Evolutionary conservation across 1,284 basidiomycete species (phyloP), one percentile per base, ranked within the genome.

Genomic region (Tylopilus sp.): DNA sequence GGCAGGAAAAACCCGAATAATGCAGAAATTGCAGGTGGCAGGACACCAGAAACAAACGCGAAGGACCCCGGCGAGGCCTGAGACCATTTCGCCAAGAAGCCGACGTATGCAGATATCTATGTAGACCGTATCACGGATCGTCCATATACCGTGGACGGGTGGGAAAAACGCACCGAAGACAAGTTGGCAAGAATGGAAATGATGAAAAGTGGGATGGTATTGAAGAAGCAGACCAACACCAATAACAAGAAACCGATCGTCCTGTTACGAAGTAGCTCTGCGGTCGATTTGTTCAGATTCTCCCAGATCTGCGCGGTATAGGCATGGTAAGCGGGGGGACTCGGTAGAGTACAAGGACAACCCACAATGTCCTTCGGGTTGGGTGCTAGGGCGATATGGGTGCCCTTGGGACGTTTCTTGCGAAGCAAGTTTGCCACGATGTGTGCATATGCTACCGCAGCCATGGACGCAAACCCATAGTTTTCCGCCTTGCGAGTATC

Each of bases 401-500:
- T 83, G 9, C 89, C 88, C 62, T 87, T 88, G 6, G 88, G 83
- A 58, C 80, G 81, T 67, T 92, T 93, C 54, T 73, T 73, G 40
- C 73, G 70, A 37, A 94, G 75, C 57, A 85, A 74, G 59, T 84
- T 83, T 3, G 88, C 90, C 14, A 93, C 91, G 43, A 89, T 80
- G 62, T 94, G 92, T 0, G 94, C 93, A 63, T 94, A 95, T 0
- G 92, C 87, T 11, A 97, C 90, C 0, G 93, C 88, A 47, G 91
- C 93, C 85, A 97, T 90, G 22, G 92, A 94, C 4, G 94, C 92
- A 68, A 96, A 96, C 15, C 92, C 94, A 70, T 94, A 96, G 67
- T 84, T 91, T 72, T 96, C 92, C 2, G 92, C 81, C 68, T 89
- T 89, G 56, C 85, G 80, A 17, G 78, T 80, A 65, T 91, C 85